phyloP scores from a whole-genome alignment of 169 alveolate genomes.

The Cyclospora cayetanensis region DNA sequence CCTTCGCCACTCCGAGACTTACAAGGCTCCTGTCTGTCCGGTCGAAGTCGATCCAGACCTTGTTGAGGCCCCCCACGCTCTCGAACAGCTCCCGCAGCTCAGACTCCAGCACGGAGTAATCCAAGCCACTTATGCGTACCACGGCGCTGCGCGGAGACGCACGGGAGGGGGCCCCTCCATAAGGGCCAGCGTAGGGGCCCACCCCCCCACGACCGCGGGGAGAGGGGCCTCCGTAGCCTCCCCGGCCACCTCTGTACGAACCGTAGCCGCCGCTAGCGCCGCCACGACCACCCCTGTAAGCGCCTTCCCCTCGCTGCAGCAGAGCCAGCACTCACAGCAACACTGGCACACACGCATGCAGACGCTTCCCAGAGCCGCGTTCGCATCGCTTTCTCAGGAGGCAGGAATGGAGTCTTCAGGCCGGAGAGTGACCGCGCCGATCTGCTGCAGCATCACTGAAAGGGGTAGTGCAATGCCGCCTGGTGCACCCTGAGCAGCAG shows the following conservation, averaged over 20 bases:
- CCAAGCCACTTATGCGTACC: constrained; percentile 60
- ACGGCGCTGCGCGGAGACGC: constrained; percentile 44
- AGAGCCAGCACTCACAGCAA: not conserved
- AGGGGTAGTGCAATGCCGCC: not conserved
- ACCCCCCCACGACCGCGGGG: not conserved
- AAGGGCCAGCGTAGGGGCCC: not conserved
- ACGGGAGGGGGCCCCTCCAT: not conserved
- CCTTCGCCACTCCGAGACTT: constrained; percentile 26
- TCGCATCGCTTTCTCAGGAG: too few species aligned
- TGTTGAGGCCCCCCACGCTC: constrained; percentile 80
- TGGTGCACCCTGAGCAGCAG: not conserved
- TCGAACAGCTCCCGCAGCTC: constrained; percentile 78
- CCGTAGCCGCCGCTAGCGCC: not conserved
- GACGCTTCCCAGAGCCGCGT: too few species aligned
- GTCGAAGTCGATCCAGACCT: constrained; percentile 81
- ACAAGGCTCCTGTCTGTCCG: constrained; percentile 87
- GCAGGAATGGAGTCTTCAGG: too few species aligned
- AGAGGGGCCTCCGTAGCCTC: not conserved
- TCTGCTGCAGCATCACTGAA: not conserved
- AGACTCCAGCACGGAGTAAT: constrained; percentile 71
- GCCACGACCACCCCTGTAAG: constrained; percentile 4
- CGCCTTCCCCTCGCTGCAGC: constrained; percentile 5
- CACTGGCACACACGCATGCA: too few species aligned
- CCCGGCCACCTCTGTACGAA: not conserved
- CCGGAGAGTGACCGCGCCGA: not conserved